phyloP scores from a whole-genome alignment of 2,329 filamentous ascomycete genomes.

The Colletotrichum theobromicola region DNA sequence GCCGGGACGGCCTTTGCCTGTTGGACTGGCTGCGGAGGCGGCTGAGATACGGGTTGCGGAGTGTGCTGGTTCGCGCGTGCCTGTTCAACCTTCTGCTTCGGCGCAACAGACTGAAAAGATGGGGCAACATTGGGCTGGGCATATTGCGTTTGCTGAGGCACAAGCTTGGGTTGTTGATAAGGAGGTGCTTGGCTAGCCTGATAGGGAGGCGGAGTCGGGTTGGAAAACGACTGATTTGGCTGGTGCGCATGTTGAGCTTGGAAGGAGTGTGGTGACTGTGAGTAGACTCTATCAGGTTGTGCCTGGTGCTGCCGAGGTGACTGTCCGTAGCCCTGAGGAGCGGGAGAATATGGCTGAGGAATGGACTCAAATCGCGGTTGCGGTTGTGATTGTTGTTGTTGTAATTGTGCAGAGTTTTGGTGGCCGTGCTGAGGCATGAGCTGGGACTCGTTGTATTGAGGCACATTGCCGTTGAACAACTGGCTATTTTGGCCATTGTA shows the following conservation, averaged over 20 bases:
- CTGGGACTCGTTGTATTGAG: constrained; percentile 37
- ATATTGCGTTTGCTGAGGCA: constrained; percentile 20
- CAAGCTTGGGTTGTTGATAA: constrained; percentile 19
- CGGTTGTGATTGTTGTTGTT: constrained; percentile 26
- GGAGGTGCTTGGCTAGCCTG: constrained; percentile 9
- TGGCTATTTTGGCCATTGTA: constrained; percentile 37
- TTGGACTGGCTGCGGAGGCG: constrained; percentile 24
- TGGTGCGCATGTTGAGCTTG: constrained; percentile 8
- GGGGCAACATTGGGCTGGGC: neutral
- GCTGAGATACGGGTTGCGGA: neutral
- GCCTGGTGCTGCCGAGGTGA: constrained; percentile 25
- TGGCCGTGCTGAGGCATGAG: constrained; percentile 37
- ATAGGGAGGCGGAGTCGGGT: constrained; percentile 8
- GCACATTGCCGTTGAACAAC: constrained; percentile 34
- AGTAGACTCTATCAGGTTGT: constrained; percentile 15
- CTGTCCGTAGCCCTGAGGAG: constrained; percentile 31
- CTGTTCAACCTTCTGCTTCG: constrained; percentile 8
- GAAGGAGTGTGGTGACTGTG: constrained; percentile 21
- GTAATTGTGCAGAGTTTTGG: constrained; percentile 38
- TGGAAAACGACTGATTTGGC: constrained; percentile 15
- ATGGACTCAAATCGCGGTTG: constrained; percentile 30
- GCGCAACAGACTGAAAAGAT: constrained; percentile 8
- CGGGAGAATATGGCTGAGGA: constrained; percentile 15
- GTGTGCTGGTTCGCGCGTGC: neutral
- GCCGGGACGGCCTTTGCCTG: constrained; percentile 13